phyloP scores from a whole-genome alignment of 345 rosid species.

The Euclidium syriacum region DNA sequence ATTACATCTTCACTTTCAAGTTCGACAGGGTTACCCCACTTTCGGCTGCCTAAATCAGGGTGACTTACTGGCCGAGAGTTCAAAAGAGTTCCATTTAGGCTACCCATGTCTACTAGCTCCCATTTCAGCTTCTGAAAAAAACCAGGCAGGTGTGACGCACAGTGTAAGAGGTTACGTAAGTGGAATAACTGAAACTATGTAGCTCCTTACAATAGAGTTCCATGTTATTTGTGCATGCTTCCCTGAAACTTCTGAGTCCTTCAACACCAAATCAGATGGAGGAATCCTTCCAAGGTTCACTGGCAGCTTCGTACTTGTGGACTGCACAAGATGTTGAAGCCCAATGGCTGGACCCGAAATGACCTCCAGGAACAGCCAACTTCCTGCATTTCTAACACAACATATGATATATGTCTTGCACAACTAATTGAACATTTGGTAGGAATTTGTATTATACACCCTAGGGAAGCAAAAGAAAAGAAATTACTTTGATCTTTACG shows the following conservation, averaged over 20 bases:
- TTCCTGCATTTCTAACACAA: constrained; percentile 91
- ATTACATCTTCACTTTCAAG: constrained; percentile 77
- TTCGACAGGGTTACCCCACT: constrained; percentile 70
- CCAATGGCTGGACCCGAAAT: constrained; percentile 85
- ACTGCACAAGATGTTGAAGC: constrained; percentile 45
- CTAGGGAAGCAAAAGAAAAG: constrained; percentile 26
- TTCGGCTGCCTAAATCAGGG: constrained; percentile 65
- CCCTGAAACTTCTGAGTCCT: constrained; percentile 94
- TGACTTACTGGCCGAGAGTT: constrained; percentile 64
- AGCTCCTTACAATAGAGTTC: constrained; percentile 64
- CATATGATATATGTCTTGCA: constrained; percentile 45
- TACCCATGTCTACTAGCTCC: constrained; percentile 97
- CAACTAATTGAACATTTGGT: constrained; percentile 26
- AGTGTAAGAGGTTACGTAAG: constrained; percentile 10
- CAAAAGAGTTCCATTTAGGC: constrained; percentile 93
- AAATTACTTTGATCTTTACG: constrained; percentile 69
- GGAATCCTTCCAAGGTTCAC: constrained; percentile 85
- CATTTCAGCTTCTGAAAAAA: constrained; percentile 77
- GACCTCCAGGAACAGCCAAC: constrained; percentile 83
- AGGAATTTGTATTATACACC: constrained; percentile 17
- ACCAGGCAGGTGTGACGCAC: neutral
- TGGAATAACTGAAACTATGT: constrained; percentile 13
- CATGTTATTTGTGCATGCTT: constrained; percentile 94
- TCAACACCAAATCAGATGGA: constrained; percentile 65
- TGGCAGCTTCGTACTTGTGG: constrained; percentile 65